Conservation (phyloP, 306 rosid genomes). For the Lagenaria siceraria region DNA sequence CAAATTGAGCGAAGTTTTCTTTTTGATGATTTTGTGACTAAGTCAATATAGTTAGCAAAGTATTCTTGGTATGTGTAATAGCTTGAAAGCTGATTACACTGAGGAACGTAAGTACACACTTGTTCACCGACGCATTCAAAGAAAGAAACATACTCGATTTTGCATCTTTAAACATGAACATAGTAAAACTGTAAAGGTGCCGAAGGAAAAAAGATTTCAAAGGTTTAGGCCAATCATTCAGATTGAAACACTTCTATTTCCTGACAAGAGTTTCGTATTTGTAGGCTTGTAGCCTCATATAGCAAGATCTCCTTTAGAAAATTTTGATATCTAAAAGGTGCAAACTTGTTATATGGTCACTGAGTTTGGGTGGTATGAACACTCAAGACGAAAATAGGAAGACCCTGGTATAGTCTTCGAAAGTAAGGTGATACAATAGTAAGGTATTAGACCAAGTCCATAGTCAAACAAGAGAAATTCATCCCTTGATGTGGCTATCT, state of each 20-base stretch:
- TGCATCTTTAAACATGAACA: neutral
- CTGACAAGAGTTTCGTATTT: neutral
- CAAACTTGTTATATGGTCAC: neutral
- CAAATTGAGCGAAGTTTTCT: neutral
- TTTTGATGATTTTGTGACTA: neutral
- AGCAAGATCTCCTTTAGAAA: neutral
- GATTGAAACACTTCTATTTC: neutral
- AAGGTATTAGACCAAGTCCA: too few species aligned
- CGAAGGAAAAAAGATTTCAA: neutral
- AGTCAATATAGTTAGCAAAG: neutral
- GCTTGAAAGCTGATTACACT: neutral
- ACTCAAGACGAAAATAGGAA: neutral
- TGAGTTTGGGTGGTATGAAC: neutral
- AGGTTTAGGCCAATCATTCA: neutral
- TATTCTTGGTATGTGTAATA: neutral
- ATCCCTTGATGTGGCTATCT: too few species aligned
- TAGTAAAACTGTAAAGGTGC: neutral
- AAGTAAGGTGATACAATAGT: too few species aligned
- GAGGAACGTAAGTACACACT: neutral
- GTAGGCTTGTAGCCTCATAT: neutral
- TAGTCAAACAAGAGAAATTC: too few species aligned
- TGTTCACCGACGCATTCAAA: neutral
- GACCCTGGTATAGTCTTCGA: neutral
- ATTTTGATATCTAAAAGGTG: neutral
- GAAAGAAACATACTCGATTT: neutral